phyloP scores from a whole-genome alignment of 257 asterid species.

The Gardenia jasminoides region DNA sequence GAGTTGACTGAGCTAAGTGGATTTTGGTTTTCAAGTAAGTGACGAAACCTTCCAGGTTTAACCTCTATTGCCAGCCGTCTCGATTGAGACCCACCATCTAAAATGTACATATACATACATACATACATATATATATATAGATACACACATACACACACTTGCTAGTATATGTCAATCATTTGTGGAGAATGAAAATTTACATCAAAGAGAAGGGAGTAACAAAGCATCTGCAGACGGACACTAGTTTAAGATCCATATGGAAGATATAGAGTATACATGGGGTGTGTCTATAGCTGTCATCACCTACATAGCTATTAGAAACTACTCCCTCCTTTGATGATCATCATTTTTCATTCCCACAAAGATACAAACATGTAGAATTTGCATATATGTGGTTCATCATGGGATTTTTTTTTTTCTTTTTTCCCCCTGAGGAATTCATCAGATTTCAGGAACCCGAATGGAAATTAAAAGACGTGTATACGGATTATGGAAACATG shows the following conservation, averaged over 20 bases:
- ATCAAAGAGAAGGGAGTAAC: not conserved
- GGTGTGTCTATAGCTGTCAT: not conserved
- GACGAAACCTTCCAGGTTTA: not conserved
- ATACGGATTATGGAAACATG: too few relatives aligned
- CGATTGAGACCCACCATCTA: slow-evolving; percentile 15
- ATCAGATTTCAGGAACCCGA: too few relatives aligned
- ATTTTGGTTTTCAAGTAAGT: not conserved
- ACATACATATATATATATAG: too few relatives aligned
- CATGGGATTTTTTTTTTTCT: too few relatives aligned
- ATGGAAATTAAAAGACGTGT: too few relatives aligned
- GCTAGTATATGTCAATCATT: not conserved
- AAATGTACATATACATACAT: not conserved
- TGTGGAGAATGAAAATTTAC: not conserved
- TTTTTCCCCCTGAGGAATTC: too few relatives aligned
- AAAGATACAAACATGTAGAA: not conserved
- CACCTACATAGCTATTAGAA: not conserved
- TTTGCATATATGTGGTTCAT: not conserved
- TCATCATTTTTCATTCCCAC: not conserved
- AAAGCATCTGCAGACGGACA: not conserved
- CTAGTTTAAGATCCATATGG: too few relatives aligned
- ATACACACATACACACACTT: too few relatives aligned
- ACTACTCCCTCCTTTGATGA: not conserved
- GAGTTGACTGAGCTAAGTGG: not conserved
- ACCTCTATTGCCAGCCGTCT: slow-evolving; percentile 7
- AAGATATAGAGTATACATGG: too few relatives aligned